Evolutionary conservation across 495 filamentous ascomycete genomes (phyloP).

Genomic region (Lasiosphaeris hirsuta): DNA sequence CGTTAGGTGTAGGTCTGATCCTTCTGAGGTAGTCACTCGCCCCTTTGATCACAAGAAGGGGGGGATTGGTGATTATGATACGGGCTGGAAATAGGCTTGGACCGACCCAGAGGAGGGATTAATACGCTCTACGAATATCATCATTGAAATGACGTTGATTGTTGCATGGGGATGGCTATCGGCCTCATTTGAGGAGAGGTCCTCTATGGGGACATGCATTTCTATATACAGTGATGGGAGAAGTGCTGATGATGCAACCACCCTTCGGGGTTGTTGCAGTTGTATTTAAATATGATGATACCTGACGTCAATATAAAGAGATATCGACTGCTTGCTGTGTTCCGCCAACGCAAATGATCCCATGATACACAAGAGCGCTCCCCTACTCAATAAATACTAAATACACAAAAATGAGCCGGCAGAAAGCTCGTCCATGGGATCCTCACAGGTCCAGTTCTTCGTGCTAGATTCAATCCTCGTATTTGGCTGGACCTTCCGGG

Average conservation of each 20-base stretch:
- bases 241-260: background rate
- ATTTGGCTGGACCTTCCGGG: no score
- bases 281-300: background rate
- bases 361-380: background rate
- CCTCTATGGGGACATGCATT: no score
- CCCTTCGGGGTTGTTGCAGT: background rate
- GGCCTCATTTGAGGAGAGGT: no score
- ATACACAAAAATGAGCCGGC: background rate
- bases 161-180: no score
- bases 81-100: no score
- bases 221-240: no score
- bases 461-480: no score
- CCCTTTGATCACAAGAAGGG: background rate
- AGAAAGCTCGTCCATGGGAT: background rate
- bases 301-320: background rate
- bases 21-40: background rate
- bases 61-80: background rate
- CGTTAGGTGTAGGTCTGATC: conserved; percentile 10
- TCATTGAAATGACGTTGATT: no score
- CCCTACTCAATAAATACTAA: background rate
- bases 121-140: no score
- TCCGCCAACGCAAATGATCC: background rate
- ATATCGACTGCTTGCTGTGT: background rate
- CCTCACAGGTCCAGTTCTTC: no score
- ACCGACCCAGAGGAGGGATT: no score